These are phyloP conservation scores for Aspergillus indologenus DNA, from an alignment of 495 filamentous ascomycete genomes.

Conservation along the genomic window DNA sequence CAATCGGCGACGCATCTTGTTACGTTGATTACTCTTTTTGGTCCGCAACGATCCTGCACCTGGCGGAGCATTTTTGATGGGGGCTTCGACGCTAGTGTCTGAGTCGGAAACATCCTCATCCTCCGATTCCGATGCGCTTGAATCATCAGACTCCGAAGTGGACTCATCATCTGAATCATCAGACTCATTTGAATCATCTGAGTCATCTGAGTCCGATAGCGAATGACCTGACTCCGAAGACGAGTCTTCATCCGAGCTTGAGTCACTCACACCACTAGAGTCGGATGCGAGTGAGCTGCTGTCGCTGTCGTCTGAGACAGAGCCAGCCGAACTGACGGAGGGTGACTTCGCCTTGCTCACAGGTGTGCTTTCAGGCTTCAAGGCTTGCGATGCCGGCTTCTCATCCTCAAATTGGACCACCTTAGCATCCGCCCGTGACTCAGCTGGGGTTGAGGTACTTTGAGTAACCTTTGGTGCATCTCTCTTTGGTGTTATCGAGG, in stretches of 20 bases:
- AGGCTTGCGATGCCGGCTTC: slow-evolving; percentile 11
- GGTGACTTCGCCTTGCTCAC: slow-evolving; percentile 8
- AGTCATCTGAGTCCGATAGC: slow-evolving; percentile 15
- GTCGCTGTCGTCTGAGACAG: slow-evolving; percentile 16
- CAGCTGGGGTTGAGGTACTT: slow-evolving; percentile 10
- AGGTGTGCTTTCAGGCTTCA: slow-evolving; percentile 1
- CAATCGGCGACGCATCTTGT: slow-evolving; percentile 45
- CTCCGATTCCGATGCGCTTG: slow-evolving; percentile 26
- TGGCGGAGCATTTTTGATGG: slow-evolving; percentile 27
- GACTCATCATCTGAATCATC: slow-evolving; percentile 28
- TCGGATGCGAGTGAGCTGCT: slow-evolving; percentile 25
- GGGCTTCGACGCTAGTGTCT: slow-evolving; percentile 23
- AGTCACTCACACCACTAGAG: slow-evolving; percentile 16
- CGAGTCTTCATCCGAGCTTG: slow-evolving; percentile 21
- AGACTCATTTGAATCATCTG: slow-evolving; percentile 12
- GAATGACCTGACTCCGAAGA: slow-evolving; percentile 25
- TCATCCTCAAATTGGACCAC: slow-evolving; percentile 32
- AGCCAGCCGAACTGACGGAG: slow-evolving; percentile 13
- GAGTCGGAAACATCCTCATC: slow-evolving; percentile 23
- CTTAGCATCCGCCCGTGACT: slow-evolving; percentile 32
- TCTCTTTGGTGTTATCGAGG: slow-evolving; percentile 12
- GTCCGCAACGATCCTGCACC: slow-evolving; percentile 49
- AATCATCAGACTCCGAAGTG: slow-evolving; percentile 4
- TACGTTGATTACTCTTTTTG: slow-evolving; percentile 52
- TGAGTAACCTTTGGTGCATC: slow-evolving; percentile 11